A percentile compares a stretch with the other conserved stretches of the same genome.
Evolutionary conservation across 2,329 filamentous ascomycete genomes (phyloP).

Genomic region (Rhexocercosporidium sp.): DNA sequence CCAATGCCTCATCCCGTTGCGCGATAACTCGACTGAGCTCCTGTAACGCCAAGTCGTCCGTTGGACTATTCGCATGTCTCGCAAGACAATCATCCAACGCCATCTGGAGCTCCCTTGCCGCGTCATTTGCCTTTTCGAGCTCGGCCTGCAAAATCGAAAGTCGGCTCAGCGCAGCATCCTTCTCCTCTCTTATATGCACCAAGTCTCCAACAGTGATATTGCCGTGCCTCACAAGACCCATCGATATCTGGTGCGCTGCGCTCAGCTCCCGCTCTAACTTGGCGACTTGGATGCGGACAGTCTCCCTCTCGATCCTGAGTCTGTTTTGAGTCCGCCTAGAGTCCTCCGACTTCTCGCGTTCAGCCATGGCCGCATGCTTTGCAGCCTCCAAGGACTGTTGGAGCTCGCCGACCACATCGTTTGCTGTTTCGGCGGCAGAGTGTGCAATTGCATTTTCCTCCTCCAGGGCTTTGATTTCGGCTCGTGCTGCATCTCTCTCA

Average conservation of each 20-base stretch:
- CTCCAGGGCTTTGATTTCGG: background rate
- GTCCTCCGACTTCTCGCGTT: slow-evolving; percentile 2
- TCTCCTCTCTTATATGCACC: slow-evolving; percentile 5
- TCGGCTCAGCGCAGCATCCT: background rate
- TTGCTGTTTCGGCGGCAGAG: slow-evolving; percentile 1
- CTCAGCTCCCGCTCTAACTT: background rate
- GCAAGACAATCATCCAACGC: background rate
- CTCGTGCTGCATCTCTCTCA: slow-evolving; percentile 7
- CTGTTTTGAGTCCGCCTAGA: slow-evolving; percentile 6
- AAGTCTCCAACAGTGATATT: background rate
- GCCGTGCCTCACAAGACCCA: background rate
- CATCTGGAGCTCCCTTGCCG: background rate
- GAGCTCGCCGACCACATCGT: slow-evolving; percentile 1
- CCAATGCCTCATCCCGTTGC: slow-evolving; percentile 5
- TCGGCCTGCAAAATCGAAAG: background rate
- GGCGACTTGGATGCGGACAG: background rate
- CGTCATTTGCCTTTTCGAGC: background rate
- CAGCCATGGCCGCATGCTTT: slow-evolving; percentile 13
- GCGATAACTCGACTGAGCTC: background rate
- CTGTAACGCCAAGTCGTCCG: background rate
- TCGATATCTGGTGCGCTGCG: background rate
- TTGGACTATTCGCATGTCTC: background rate
- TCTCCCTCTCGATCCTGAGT: slow-evolving; percentile 5
- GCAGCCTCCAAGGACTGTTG: background rate
- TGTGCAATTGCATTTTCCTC: background rate